phyloP scores from a whole-genome alignment of 2,329 filamentous ascomycete species.

The Neoscytalidium dimidiatum region DNA sequence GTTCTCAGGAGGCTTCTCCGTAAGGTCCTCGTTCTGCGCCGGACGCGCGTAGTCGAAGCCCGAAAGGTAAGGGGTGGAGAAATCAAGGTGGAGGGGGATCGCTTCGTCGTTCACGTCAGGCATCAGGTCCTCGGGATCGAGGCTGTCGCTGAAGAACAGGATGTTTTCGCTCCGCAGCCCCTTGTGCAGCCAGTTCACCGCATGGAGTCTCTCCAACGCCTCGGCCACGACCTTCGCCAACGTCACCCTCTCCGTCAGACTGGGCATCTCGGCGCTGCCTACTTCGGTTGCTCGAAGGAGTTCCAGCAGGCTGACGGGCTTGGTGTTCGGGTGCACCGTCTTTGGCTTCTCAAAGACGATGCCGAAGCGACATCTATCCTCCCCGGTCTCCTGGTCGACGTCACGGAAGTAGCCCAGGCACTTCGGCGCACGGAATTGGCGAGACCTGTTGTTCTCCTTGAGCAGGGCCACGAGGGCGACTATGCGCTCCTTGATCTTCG shows the following conservation, averaged over 20 bases:
- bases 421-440: conserved; percentile 35
- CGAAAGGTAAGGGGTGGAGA: conserved; percentile 48
- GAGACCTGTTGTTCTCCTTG: conserved; percentile 28
- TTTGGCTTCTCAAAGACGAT: conserved; percentile 56
- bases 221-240: conserved; percentile 56
- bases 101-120: too few relatives aligned
- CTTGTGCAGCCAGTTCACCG: conserved; percentile 61
- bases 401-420: conserved; percentile 41
- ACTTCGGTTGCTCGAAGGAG: conserved; percentile 40
- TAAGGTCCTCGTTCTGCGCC: conserved; percentile 52
- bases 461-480: conserved; percentile 35
- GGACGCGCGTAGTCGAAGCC: conserved; percentile 60
- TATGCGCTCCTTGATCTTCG: conserved; percentile 34
- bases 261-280: conserved; percentile 38
- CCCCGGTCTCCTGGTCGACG: conserved; percentile 21
- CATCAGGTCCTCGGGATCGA: neutral
- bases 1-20: conserved; percentile 50
- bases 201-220: conserved; percentile 57
- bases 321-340: conserved; percentile 38
- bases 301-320: conserved; percentile 51
- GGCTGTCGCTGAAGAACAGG: conserved; percentile 49
- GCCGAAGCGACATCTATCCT: conserved; percentile 47
- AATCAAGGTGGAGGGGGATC: conserved; percentile 33
- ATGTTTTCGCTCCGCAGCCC: conserved; percentile 58
- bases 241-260: conserved; percentile 53